Base-by-base conservation (phyloP, 257 asterid species). In the Forsythia suspensa region DNA sequence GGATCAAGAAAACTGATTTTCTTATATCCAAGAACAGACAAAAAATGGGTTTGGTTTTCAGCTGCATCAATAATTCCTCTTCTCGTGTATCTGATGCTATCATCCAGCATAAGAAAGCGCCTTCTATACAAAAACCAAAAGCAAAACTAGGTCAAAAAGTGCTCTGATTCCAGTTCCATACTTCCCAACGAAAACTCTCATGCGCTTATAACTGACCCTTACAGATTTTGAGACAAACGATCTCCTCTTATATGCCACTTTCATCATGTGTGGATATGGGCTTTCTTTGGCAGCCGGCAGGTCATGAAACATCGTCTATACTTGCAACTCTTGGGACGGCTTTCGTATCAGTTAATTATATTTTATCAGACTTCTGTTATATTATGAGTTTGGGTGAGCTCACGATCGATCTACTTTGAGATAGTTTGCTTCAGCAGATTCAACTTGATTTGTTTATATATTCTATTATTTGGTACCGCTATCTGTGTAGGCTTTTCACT, bases 111-210 rank as follows among this genome's bases (percentile, higher is more conserved):
- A 72, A 44, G 57, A 69, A 29, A 24, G 29, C 29, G 12, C 38
- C 24, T 12, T 46, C 76, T 46, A 59, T 42, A 12, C 77, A 71
- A 36, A 59, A 79, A 65, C 21, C 20, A 13, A 44, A n/a, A 55
- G 15, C 37, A 59, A 39, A 20, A 37, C 79, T 41, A 68, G 66
- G n/a, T 41, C 80, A 36, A 69, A 34, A 13, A 13, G 29, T 4
- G 70, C 75, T 65, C 87, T 87, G 12, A 76, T 85, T 68, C 0
- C 63, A 39, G 79, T 76, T 61, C 77, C 88, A 66, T 78, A 76
- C 43, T 82, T 86, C 80, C 88, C 90, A 10, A 55, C 59, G 13
- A 82, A 18, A 82, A 82, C 77, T 84, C 90, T 5, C 86, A 76
- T 78, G 38, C 82, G 81, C 15, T 42, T 86, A 11, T 86, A 84